These are phyloP conservation scores for Larix kaempferi DNA, from an alignment of 75 land plant species.

Conservation along the genomic window DNA sequence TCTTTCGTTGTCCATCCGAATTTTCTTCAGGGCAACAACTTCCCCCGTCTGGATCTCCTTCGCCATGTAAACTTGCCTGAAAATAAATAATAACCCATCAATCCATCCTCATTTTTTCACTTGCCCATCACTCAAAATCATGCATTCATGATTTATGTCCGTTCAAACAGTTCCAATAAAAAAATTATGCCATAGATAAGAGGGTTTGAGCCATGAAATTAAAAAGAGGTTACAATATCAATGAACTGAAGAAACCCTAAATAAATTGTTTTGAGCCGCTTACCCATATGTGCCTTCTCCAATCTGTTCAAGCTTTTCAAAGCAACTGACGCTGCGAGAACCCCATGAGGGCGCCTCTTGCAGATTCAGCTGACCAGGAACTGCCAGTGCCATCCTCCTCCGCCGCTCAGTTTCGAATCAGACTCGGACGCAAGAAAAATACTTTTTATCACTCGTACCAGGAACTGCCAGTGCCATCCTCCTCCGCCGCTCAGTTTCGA, in stretches of 20 bases:
- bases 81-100: slow-evolving; percentile 2
- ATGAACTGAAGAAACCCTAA: neutral
- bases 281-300: slow-evolving; percentile 98
- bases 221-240: neutral
- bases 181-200: neutral
- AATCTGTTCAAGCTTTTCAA: slow-evolving; percentile 90
- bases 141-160: neutral
- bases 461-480: slow-evolving; percentile 74
- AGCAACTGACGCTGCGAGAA: slow-evolving; percentile 81
- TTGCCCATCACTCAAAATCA: neutral
- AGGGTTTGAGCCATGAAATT: neutral
- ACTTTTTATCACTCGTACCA: no score
- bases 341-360: slow-evolving; percentile 80
- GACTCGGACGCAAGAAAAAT: no score
- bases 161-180: no score
- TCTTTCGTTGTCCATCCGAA: slow-evolving; percentile 94
- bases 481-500: no score
- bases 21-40: slow-evolving; percentile 86
- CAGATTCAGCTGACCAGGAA: slow-evolving; percentile 70
- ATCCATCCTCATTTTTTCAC: neutral
- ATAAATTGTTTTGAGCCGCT: neutral
- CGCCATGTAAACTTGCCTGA: slow-evolving; percentile 94
- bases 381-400: slow-evolving; percentile 60
- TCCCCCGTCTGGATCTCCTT: slow-evolving; percentile 83
- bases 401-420: no score